Base-by-base conservation (phyloP, 1,284 basidiomycete genomes). In the Moesziomyces parantarcticus region DNA sequence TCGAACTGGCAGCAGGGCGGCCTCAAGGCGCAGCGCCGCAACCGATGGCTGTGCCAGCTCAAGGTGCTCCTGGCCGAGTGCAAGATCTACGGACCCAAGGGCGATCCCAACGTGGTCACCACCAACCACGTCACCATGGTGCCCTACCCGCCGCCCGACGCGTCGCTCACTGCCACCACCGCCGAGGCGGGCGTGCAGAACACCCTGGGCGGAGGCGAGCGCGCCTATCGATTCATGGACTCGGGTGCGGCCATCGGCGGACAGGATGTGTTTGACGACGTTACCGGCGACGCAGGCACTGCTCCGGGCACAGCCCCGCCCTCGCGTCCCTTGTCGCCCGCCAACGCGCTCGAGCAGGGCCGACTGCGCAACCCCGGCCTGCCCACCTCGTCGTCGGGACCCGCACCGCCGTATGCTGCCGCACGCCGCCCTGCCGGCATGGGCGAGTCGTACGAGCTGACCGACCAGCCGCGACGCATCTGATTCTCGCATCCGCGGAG, bases 31-130 rank as follows among this genome's bases (percentile, higher is more conserved):
- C 85, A 91, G 85, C 89, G 93, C 58, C 88, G 92, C 53, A 95
- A 95, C 86, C 93, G 92, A 85, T 95, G 93, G 92, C 88, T 94
- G 41, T 94, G 92, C 83, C 91, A 91, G 23, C 87, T 97, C 65
- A 95, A 94, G 85, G 84, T 88, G 42, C 87, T 89, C 34, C 85
- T 96, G 61, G 87, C 87, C 36, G 90, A 92, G 58, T 85, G 90
- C 54, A 87, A 89, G 75, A 90, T 96, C 66, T 93, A 87, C 78
- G 93, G 92, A 6, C 91, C 92, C 6, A 85, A 63, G 50, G 92
- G 92, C 25, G 87, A 76, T 42, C 74, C 74, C 16, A 56, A 61
- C 23, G 55, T 58, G 18, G 43, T 49, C n/a, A 16, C 50, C 2
- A 45, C 57, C 44, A 67, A 50, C 47, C 58, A 62, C 48, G 54